Base-by-base conservation (phyloP, 2,329 filamentous ascomycete genomes). In the Aspergillus sojae region DNA sequence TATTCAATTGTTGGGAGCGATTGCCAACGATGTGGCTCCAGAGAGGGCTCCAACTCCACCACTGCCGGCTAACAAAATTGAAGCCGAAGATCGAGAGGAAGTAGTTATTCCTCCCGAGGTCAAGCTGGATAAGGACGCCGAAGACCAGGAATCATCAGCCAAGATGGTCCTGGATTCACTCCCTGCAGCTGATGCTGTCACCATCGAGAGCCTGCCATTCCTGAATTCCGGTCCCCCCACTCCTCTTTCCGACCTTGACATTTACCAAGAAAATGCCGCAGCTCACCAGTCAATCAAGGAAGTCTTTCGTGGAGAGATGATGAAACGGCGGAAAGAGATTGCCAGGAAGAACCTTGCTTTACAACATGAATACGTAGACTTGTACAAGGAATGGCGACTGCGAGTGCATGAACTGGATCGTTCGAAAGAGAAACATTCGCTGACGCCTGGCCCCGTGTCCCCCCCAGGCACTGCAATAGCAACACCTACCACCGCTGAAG, bases 341-440 rank as follows among this genome's bases (percentile, higher is more conserved):
- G 70, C 77, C 6, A 70, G 71, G 41, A 78, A 81, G 57, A 78
- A 83, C 63, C 76, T 78, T 19, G 67, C 71, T 14, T 70, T 82
- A 9, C 72, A 78, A 34, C 71, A 78, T 32, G 76, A 79, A 28
- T 84, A 80, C 65, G 70, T 78, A 45, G 66, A 71, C 4, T 67
- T 75, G 54, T 84, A 83, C 69, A 81, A 78, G 62, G 71, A 75
- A 21, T 84, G 82, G 82, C 77, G 81, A 57, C 60, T 81, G 32
- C 71, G 74, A 30, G 74, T 83, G 9, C 75, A 74, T 65, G 77
- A 79, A 48, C 68, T 82, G 45, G 81, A 83, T 65, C 77, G 77
- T 43, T 68, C 74, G 50, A 80, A 78, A 64, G 75, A 77, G 28
- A 77, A 78, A 52, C 73, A 74, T 57, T 72, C 75, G 39, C 65